Evolutionary conservation across 164 flowering plant species (phyloP), one percentile per base, ranked within the genome.

Genomic region (Pachysandra terminalis): DNA sequence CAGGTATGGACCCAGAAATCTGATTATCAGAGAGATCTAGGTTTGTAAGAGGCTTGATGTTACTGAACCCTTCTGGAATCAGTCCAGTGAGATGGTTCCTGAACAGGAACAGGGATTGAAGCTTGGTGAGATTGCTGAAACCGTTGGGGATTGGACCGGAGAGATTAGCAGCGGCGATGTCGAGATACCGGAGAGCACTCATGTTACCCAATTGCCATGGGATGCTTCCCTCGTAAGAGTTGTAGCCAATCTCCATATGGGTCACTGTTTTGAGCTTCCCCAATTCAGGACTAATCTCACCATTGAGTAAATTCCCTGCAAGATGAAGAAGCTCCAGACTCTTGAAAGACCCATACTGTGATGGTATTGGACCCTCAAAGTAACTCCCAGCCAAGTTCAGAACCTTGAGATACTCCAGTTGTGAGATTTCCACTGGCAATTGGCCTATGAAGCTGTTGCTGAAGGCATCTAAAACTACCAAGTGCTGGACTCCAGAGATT

Each of bases 161-260:
- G 71, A 95, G 81, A 71, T 85, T 86, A 10, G 97, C 92, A 59
- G 84, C 88, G 21, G 99, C 94, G 71, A 95, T 86, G 66, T 95
- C 99, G 63, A 95, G 93, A 76, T 95, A 95, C 60, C 76, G 78
- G 68, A 95, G 88, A 69, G 77, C 79, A 70, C 83, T 85, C 94
- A 95, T 82, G 78, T 84, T 86, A 0, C 97, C 97, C 66, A 92
- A 67, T 66, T 95, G 79, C 91, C 85, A 81, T 9, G 97, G 97
- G 55, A 95, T 82, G 37, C 69, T 66, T 24, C 95, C 91, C n/a
- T 81, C 72, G 74, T 87, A 90, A 19, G 73, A 68, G 63, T 95
- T 95, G 75, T 91, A 95, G 45, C 98, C 98, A 75, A 95, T 92
- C 74, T 92, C 99, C 88, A 95, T 86, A 54, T 94, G 97, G 14